Base-by-base conservation (phyloP, 2,329 filamentous ascomycete species). In the Clonostachys byssicola region DNA sequence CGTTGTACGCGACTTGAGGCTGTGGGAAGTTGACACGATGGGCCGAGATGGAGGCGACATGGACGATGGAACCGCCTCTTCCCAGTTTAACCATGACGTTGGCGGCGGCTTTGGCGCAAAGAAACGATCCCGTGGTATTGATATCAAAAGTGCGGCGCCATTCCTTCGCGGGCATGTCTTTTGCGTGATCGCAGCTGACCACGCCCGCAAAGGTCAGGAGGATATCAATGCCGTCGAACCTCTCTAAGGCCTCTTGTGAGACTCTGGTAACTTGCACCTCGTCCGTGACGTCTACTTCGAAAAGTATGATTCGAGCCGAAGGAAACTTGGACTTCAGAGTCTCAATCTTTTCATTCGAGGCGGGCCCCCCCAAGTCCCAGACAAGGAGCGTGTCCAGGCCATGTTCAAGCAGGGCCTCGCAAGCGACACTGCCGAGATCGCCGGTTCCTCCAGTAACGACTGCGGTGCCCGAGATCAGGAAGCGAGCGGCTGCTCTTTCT, bases 11-110 rank as follows among this genome's bases (percentile, higher is more conserved):
- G 1, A 72, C 73, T 57, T 91, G 87, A 0, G 86, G 85, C 58
- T 89, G 86, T 0, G 86, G 86, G 56, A 73, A 89, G 56, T 89
- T 89, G 47, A 86, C 84, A 3, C 75, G 61, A 52, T 89, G 85
- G 0, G 74, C 86, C 2, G 81, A 86, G 43, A 89, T 86, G 12
- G 78, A 85, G 0, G 86, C 82, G 0, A 81, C 81, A 49, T 91
- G 76, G 2, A 85, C 68, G 47, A 90, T 86, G 39, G 74, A 75
- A 0, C 86, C 86, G 1, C 80, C 77, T 0, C 61, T 71, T 1
- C 69, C 65, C 45, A 72, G 61, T 10, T 54, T 47, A 12, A 77
- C 70, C 75, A 86, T 84, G n/a, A 74, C 65, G 44, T 68, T 70
- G 2, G 71, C 74, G 1, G 64, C 67, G 3, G 86, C 86, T 54